A percentile compares a stretch with the other conserved stretches of the same genome.
phyloP scores from a whole-genome alignment of 2,329 filamentous ascomycete genomes.

The Ceratocystis huliohia region DNA sequence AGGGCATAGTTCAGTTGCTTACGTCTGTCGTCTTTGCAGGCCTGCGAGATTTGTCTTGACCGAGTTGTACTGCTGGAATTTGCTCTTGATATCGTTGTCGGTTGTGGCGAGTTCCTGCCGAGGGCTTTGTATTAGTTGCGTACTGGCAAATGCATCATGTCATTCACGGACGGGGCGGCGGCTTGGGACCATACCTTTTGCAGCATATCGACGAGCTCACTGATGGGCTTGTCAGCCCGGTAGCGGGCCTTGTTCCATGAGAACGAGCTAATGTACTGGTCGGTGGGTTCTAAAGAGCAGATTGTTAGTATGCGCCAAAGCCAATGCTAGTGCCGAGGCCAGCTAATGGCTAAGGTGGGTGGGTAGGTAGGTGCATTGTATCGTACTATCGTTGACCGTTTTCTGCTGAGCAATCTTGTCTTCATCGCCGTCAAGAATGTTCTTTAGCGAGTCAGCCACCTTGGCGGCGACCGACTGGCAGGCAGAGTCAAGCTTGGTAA shows the following conservation, averaged over 20 bases:
- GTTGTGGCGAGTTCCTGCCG: conserved; percentile 71
- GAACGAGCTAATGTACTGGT: conserved; percentile 81
- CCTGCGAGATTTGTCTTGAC: conserved; percentile 73
- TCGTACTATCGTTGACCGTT: conserved; percentile 82
- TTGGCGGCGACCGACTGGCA: conserved; percentile 78
- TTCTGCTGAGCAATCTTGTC: conserved; percentile 75
- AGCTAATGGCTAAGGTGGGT: background rate
- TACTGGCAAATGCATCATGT: background rate
- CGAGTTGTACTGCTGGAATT: conserved; percentile 87
- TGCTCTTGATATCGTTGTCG: conserved; percentile 90
- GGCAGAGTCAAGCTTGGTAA: conserved; percentile 69
- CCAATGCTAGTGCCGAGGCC: background rate
- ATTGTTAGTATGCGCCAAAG: conserved; percentile 10
- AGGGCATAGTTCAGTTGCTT: conserved; percentile 26
- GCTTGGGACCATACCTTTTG: conserved; percentile 54
- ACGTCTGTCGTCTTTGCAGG: conserved; percentile 81
- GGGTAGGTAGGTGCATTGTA: conserved; percentile 13
- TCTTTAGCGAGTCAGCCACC: conserved; percentile 72
- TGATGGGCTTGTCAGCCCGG: conserved; percentile 77
- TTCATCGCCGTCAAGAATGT: conserved; percentile 72
- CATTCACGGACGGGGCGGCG: background rate
- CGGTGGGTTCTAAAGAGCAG: conserved; percentile 62
- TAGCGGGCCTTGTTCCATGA: conserved; percentile 98
- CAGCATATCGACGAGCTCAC: conserved; percentile 73
- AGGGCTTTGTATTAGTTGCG: background rate